Percentiles rank a stretch among this genome's conserved stretches.
Conservation (phyloP, 129 eudicot species). For the Flaveria bidentis region DNA sequence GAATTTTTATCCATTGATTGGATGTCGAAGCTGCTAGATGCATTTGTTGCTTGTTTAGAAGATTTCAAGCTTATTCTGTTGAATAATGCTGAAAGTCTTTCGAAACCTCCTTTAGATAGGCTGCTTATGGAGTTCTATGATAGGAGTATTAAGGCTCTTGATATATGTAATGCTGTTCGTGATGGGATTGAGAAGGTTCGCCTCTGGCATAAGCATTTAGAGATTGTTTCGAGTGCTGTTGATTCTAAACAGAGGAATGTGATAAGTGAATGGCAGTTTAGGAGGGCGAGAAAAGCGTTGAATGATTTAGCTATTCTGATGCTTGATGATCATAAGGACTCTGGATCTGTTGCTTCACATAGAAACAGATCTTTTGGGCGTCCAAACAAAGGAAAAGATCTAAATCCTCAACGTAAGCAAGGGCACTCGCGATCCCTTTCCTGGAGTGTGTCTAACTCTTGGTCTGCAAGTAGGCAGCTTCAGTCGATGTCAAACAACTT, state of each 20-base stretch:
- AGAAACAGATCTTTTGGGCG: conserved; percentile 81
- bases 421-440: conserved; percentile 79
- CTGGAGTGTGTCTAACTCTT: conserved; percentile 85
- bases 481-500: conserved; percentile 61
- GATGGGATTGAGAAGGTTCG: conserved; percentile 82
- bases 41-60: conserved; percentile 55
- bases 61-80: conserved; percentile 49
- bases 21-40: conserved; percentile 64
- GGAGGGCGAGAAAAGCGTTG: conserved; percentile 74
- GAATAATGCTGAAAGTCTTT: conserved; percentile 44
- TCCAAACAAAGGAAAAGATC: conserved; percentile 57
- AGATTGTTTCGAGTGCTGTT: conserved; percentile 60
- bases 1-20: conserved; percentile 64
- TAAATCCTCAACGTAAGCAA: conserved; percentile 35
- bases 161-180: conserved; percentile 79
- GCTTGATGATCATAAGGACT: conserved; percentile 65
- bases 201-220: conserved; percentile 67
- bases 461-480: conserved; percentile 92
- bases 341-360: conserved; percentile 56
- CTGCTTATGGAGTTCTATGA: conserved; percentile 57
- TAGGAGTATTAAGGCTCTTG: conserved; percentile 71
- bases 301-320: conserved; percentile 75
- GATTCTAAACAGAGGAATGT: conserved; percentile 52
- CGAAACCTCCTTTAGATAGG: conserved; percentile 59
- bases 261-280: conserved; percentile 63